Percentiles rank a stretch among this genome's conserved stretches.
Conservation (phyloP, 2,329 filamentous ascomycete species). For the Penicillium janthinellum region DNA sequence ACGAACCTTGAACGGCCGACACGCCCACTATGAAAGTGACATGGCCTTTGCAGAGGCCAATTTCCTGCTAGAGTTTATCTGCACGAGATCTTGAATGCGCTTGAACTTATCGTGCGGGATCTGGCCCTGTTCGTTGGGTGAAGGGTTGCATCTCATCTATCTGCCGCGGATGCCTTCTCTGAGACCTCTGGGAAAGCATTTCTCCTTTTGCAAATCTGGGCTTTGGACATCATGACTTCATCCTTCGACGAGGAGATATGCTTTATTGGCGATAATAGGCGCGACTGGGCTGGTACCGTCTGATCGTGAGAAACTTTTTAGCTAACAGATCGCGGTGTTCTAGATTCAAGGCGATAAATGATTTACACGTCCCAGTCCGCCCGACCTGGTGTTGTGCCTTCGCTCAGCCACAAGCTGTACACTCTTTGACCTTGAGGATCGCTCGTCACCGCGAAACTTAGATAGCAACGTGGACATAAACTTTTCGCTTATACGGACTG, state of each 20-base stretch:
- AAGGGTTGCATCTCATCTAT: not conserved
- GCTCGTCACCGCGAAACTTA: not conserved
- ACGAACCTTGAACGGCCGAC: conserved; percentile 10
- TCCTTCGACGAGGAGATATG: not conserved
- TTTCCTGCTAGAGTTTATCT: not conserved
- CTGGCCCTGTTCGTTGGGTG: not conserved
- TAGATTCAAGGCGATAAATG: conserved; percentile 29
- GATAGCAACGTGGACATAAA: not conserved
- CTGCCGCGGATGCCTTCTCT: not conserved
- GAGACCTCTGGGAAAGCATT: not conserved
- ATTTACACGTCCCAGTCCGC: conserved; percentile 24
- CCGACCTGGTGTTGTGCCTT: conserved; percentile 28
- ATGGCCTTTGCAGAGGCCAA: not conserved
- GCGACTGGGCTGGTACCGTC: not conserved
- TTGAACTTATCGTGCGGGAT: not conserved
- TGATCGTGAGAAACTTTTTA: conserved; percentile 2
- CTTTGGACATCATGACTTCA: not conserved
- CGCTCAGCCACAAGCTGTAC: conserved; percentile 24
- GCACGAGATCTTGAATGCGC: not conserved
- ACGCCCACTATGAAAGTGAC: not conserved
- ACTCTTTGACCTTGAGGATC: conserved; percentile 25
- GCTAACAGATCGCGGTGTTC: conserved; percentile 17
- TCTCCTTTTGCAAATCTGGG: not conserved
- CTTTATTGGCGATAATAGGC: not conserved
- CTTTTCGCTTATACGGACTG: not conserved